Evolutionary conservation across 2,329 filamentous ascomycete species (phyloP), one percentile per base, ranked within the genome.

Genomic region (Aspergillus jensenii): DNA sequence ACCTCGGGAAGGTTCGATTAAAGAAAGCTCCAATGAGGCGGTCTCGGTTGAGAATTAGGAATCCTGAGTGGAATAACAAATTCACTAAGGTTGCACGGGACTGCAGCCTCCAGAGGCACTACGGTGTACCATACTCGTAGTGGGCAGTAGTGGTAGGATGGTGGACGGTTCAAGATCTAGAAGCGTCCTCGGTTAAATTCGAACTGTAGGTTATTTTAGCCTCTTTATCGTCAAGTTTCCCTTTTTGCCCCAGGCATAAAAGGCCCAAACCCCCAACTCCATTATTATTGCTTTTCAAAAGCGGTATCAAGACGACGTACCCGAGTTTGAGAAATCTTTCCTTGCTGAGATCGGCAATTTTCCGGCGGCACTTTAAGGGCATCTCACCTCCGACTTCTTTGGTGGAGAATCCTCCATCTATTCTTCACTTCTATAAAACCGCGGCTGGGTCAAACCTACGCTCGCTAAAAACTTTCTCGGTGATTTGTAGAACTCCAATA

Each of bases 321-420:
- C 41, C 25, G 40, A 35, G 6, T 9, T 25, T 33, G 27, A 40
- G 12, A 37, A 15, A 35, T 25, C 37, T 48, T 27, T 19, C 58
- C 63, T 50, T 51, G 21, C 56, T 51, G 47, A 55, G 59, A 65
- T 52, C 45, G 65, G 66, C 48, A 69, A 69, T 66, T 69, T 55
- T 67, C 66, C 66, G 66, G 67, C 59, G 65, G 65, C 56, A 59
- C 56, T 35, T 7, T 6, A n/a, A 41, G 31, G 54, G 25, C 43
- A 51, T 54, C 25, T 52, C 46, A 27, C 45, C 40, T 52, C 51
- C 46, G 27, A 43, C 37, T 55, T 62, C 60, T 59, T 65, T 64
- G 62, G 64, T 67, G 66, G 63, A 67, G 59, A 61, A 60, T 63
- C 56, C 52, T 44, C 35, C 21, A 37, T 45, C 47, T 17, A 41